Conservation (phyloP, 176 grass and related monocot genomes). For the Tuctoria greenei region DNA sequence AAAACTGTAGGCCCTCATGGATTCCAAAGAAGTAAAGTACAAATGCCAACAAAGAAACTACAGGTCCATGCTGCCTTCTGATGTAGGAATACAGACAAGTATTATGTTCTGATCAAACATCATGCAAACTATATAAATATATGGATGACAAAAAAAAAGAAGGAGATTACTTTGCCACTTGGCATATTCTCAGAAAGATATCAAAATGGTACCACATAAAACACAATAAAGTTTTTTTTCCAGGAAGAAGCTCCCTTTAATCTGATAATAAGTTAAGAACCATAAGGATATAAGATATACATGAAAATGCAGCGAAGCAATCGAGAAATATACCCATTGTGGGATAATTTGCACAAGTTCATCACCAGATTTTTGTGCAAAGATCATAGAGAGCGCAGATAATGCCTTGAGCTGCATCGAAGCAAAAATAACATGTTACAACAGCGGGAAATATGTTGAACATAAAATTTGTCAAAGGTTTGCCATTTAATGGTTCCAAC, state of each 20-base stretch:
- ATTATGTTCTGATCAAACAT: constrained; percentile 7
- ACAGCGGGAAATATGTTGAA: neutral
- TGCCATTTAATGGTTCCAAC: neutral
- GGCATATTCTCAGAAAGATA: constrained; percentile 23
- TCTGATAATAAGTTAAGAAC: neutral
- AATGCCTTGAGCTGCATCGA: constrained; percentile 84
- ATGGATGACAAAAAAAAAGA: neutral
- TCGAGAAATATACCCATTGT: constrained; percentile 73
- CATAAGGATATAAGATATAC: neutral
- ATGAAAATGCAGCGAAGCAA: constrained; percentile 3
- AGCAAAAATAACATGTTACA: constrained; percentile 18
- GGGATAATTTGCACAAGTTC: constrained; percentile 75
- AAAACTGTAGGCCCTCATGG: neutral
- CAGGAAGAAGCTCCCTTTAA: neutral
- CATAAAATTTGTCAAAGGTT: neutral
- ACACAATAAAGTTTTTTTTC: neutral
- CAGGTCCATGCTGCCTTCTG: neutral
- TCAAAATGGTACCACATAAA: neutral
- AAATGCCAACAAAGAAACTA: neutral
- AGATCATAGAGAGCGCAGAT: constrained; percentile 52
- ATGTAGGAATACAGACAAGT: neutral
- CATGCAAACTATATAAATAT: neutral
- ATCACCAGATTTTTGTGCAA: constrained; percentile 65
- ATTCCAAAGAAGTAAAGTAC: constrained; percentile 3
- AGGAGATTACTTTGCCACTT: neutral